phyloP scores from a whole-genome alignment of 2,329 filamentous ascomycete genomes.

The Ceratocystis albifundus region DNA sequence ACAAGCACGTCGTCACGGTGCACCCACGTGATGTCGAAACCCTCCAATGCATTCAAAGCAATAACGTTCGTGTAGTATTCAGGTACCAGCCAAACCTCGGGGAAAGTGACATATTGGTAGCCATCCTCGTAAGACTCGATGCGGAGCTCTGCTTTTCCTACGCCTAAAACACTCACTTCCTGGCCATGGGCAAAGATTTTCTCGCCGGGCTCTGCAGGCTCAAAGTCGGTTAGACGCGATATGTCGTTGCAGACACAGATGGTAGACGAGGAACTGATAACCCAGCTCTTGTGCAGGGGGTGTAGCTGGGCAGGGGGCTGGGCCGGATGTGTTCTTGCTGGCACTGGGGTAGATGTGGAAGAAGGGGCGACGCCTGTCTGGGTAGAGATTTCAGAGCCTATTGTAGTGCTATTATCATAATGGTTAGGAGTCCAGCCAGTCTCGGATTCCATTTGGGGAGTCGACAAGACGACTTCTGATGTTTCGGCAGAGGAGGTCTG shows the following conservation, averaged over 20 bases:
- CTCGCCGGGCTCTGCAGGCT: slow-evolving; percentile 10
- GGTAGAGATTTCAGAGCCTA: neutral
- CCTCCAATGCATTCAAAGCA: slow-evolving; percentile 18
- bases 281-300: slow-evolving; percentile 21
- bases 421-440: neutral
- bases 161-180: slow-evolving; percentile 11
- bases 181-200: slow-evolving; percentile 18
- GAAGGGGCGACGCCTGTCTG: neutral
- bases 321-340: neutral
- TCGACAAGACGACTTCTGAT: neutral
- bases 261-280: slow-evolving; percentile 19
- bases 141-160: slow-evolving; percentile 19
- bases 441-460: neutral
- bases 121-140: slow-evolving; percentile 6
- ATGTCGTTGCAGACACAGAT: slow-evolving; percentile 21
- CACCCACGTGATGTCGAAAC: slow-evolving; percentile 17
- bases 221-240: slow-evolving; percentile 17
- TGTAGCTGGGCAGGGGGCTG: neutral
- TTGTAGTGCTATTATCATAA: neutral
- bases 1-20: slow-evolving; percentile 20
- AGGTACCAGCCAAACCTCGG: slow-evolving; percentile 19
- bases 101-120: slow-evolving; percentile 20
- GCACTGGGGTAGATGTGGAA: neutral
- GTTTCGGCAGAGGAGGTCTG: neutral
- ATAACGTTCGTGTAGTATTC: slow-evolving; percentile 22